Conservation (phyloP, 805 yeast genomes). For the Nakazawaea wyomingensis region DNA sequence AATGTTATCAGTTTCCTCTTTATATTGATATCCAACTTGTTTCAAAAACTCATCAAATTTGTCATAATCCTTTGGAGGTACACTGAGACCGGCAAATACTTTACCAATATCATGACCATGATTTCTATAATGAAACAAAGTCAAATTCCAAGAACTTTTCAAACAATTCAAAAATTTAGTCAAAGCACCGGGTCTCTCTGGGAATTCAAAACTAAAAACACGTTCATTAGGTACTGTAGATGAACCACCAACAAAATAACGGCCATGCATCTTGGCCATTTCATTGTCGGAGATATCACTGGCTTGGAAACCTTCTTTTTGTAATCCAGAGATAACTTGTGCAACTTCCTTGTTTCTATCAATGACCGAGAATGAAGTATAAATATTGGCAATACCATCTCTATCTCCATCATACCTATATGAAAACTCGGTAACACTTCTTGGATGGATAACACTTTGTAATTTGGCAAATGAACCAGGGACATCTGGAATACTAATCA, state of each 20-base stretch:
- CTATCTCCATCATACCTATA: conserved; percentile 62
- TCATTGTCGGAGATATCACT: conserved; percentile 88
- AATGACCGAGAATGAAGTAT: conserved; percentile 79
- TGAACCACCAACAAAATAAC: conserved; percentile 94
- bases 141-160: conserved; percentile 81
- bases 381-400: conserved; percentile 62
- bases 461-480: conserved; percentile 86
- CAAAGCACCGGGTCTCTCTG: conserved; percentile 95
- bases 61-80: conserved; percentile 64
- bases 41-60: conserved; percentile 66
- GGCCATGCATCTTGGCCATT: conserved; percentile 92
- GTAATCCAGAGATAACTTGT: conserved; percentile 55
- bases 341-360: conserved; percentile 71
- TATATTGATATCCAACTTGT: conserved; percentile 67
- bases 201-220: conserved; percentile 84
- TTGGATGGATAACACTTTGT: conserved; percentile 75
- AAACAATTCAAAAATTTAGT: conserved; percentile 69
- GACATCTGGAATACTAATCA: conserved; percentile 83
- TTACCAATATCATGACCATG: conserved; percentile 95
- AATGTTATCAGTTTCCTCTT: conserved; percentile 78
- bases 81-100: conserved; percentile 83
- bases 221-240: conserved; percentile 70
- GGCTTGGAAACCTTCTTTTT: conserved; percentile 63
- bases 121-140: conserved; percentile 94
- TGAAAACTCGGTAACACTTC: conserved; percentile 90